Base-by-base conservation (phyloP, 2,329 filamentous ascomycete genomes). In the Apiospora kogelbergensis region DNA sequence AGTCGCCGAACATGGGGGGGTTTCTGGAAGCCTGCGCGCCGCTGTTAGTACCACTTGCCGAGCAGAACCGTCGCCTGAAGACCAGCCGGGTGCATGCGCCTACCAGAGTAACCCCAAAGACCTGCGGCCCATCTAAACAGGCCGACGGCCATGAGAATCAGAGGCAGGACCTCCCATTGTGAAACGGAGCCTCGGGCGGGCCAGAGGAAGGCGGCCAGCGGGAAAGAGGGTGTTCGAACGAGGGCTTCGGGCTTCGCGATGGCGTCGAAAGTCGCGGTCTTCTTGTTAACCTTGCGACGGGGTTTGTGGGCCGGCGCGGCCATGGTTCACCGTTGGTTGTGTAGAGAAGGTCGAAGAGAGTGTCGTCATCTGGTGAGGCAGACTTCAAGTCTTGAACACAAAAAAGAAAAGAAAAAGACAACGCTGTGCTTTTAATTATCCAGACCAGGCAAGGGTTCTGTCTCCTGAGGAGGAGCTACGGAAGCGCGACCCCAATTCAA, bases 1-100 rank as follows among this genome's bases (percentile, higher is more conserved):
- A 99, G 81, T 99, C 96, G 73, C 96, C 96, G 77, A 95, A 93
- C 90, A 98, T 94, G 6, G 96, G 96, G 96, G 44, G 95, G 95
- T 70, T 88, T 89, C 70, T 91, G 84, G 76, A 91, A 93, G 68
- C 95, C 93, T 94, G 71, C 4, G 68, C 26, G 40, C 17, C 30
- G 44, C 60, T 48, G 40, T 65, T 63, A 37, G 72, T 46, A 71
- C 71, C 66, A 22, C 67, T 72, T n/a, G 69, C 53, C 42, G 48
- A 60, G 53, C 46, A 41, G 63, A 67, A 15, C 40, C 40, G 40
- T 42, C 15, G 15, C 17, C 22, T 10, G 20, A 20, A 20, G 57
- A 65, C 46, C 67, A 60, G 66, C 2, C 46, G 30, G 65, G 22
- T 41, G 42, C 22, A 20, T 66, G 75, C 40, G 40, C 83, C 67